Conservation (phyloP, 225 moss, liverwort and hornwort species). For the Ulota crispa region DNA sequence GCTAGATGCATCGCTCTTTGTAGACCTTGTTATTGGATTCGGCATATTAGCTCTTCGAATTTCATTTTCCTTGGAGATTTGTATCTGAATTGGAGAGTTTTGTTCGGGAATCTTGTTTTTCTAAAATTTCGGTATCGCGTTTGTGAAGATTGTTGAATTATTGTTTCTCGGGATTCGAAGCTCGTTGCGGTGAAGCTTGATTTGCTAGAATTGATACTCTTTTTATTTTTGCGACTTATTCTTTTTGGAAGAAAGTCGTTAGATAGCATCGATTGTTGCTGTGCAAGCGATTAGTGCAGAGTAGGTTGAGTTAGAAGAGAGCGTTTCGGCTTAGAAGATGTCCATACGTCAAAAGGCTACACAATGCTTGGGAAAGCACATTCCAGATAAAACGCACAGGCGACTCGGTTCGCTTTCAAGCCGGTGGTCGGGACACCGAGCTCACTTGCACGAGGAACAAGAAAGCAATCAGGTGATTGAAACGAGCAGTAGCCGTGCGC, state of each 20-base stretch:
- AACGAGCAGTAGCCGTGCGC: background rate
- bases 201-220: background rate
- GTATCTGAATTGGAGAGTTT: background rate
- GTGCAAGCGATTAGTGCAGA: background rate
- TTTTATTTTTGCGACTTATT: too few species aligned
- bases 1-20: background rate
- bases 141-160: background rate
- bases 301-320: background rate
- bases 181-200: background rate
- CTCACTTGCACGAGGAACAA: conserved; percentile 30
- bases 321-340: conserved; percentile 22
- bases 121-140: background rate
- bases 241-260: background rate
- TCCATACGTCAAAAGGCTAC: conserved; percentile 30
- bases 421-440: conserved; percentile 19
- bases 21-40: background rate
- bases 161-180: background rate
- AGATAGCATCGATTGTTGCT: background rate
- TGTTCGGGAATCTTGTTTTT: background rate
- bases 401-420: conserved; percentile 13
- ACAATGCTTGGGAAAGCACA: conserved; percentile 33
- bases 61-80: background rate
- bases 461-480: conserved; percentile 16
- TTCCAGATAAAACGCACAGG: conserved; percentile 19
- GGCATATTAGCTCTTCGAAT: background rate